Evolutionary conservation across 148 eudicot species (phyloP).

Genomic region (Fagopyrum esculentum): DNA sequence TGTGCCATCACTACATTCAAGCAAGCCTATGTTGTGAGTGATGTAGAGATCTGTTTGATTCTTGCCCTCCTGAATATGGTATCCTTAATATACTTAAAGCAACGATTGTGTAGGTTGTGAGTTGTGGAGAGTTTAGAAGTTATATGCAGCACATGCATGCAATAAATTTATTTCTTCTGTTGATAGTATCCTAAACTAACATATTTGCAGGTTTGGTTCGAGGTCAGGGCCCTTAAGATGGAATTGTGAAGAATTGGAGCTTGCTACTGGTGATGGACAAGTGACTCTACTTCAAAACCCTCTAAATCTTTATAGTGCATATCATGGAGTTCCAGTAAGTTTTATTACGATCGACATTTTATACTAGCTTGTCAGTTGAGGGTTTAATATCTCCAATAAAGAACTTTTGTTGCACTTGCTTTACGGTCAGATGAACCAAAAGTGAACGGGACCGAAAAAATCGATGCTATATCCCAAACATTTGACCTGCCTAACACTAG

Average conservation of each 20-base stretch:
- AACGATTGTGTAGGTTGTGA: neutral
- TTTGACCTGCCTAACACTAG: neutral
- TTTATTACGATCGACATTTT: neutral
- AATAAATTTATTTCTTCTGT: neutral
- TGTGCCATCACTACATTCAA: neutral
- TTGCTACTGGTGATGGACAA: slow-evolving; percentile 47
- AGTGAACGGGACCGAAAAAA: neutral
- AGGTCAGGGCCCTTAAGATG: slow-evolving; percentile 26
- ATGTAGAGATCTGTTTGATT: neutral
- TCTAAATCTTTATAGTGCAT: slow-evolving; percentile 50
- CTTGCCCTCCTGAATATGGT: neutral
- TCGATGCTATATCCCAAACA: neutral
- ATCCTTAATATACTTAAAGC: neutral
- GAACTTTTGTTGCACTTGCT: neutral
- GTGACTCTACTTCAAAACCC: slow-evolving; percentile 35
- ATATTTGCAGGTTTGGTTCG: slow-evolving; percentile 21
- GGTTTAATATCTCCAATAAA: neutral
- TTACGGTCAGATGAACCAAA: neutral
- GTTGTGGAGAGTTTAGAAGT: neutral
- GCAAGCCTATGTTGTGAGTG: neutral
- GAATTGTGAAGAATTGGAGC: slow-evolving; percentile 46
- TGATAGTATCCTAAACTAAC: neutral
- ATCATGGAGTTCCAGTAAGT: slow-evolving; percentile 56
- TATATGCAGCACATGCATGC: neutral
- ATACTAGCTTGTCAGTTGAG: slow-evolving; percentile 1